Evolutionary conservation across 2,329 filamentous ascomycete species (phyloP).

Genomic region (Ophiosphaerella herpotricha): DNA sequence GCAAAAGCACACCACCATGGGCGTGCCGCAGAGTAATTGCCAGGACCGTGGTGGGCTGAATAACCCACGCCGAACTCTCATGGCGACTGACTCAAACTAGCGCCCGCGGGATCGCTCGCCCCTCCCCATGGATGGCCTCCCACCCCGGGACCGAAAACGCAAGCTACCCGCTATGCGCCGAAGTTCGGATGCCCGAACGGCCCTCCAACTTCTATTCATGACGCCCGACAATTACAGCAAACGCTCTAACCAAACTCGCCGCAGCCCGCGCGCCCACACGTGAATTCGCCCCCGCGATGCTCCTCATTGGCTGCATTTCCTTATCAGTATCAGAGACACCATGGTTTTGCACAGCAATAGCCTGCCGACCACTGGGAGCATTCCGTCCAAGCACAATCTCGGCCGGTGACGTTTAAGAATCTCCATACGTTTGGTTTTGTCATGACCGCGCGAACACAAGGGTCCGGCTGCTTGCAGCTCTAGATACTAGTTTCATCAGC

Average conservation of each 20-base stretch:
- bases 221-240: constrained; percentile 34
- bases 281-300: constrained; percentile 27
- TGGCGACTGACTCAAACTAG: not conserved
- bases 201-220: constrained; percentile 19
- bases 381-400: constrained; percentile 64
- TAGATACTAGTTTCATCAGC: constrained; percentile 6
- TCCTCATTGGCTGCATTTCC: constrained; percentile 33
- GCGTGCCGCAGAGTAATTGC: too few relatives aligned
- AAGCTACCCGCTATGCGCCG: constrained; percentile 27
- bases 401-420: constrained; percentile 71
- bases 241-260: constrained; percentile 17
- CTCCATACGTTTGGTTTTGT: constrained; percentile 21
- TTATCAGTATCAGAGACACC: constrained; percentile 43
- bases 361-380: constrained; percentile 50
- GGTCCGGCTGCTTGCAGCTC: constrained; percentile 10
- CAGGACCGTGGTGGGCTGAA: constrained; percentile 1
- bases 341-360: constrained; percentile 34
- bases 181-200: constrained; percentile 20
- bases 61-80: not conserved
- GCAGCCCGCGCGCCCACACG: constrained; percentile 29
- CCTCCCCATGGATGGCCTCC: constrained; percentile 3
- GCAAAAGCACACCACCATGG: too few relatives aligned
- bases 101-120: not conserved
- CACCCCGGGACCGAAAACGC: constrained; percentile 12
- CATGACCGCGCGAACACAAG: constrained; percentile 20